phyloP scores from a whole-genome alignment of 108 stramenopile genomes.

The Conticribra guillardii region DNA sequence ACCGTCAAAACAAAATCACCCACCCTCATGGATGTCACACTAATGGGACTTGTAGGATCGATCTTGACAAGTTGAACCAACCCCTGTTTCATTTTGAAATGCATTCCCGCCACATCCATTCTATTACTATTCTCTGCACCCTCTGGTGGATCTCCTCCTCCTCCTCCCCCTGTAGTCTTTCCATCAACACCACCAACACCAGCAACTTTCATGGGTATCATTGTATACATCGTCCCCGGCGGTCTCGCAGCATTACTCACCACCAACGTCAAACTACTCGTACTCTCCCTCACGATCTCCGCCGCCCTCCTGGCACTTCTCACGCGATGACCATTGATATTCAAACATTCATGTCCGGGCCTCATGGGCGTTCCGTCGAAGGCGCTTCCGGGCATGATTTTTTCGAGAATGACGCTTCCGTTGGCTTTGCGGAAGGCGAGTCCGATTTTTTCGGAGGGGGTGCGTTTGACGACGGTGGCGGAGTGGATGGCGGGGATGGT shows the following conservation, averaged over 20 bases:
- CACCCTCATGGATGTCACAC: slow-evolving; percentile 25
- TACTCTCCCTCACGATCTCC: slow-evolving; percentile 37
- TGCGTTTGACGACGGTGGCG: slow-evolving; percentile 16
- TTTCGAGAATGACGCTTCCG: slow-evolving; percentile 30
- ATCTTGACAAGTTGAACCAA: slow-evolving; percentile 31
- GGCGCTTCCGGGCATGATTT: slow-evolving; percentile 25
- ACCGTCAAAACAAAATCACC: slow-evolving; percentile 43
- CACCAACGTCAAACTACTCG: slow-evolving; percentile 28
- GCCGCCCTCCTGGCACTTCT: slow-evolving; percentile 44
- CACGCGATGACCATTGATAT: slow-evolving; percentile 31
- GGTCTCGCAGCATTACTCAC: slow-evolving; percentile 34
- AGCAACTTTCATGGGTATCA: slow-evolving; percentile 17
- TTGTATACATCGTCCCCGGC: slow-evolving; percentile 38
- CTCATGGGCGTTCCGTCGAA: slow-evolving; percentile 25
- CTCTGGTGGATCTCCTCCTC: neutral
- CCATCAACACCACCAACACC: neutral
- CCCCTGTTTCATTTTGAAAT: slow-evolving; percentile 40
- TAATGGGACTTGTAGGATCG: slow-evolving; percentile 24
- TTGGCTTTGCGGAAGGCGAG: slow-evolving; percentile 39
- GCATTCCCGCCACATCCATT: slow-evolving; percentile 20
- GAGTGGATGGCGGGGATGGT: slow-evolving; percentile 26
- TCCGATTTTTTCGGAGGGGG: slow-evolving; percentile 37
- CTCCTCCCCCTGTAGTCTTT: slow-evolving; percentile 5
- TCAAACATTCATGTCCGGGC: slow-evolving; percentile 35
- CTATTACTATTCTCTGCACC: too few species aligned